These are phyloP conservation scores for Paecilomyces sp. DNA, from an alignment of 2,329 filamentous ascomycete genomes.

Conservation along the genomic window DNA sequence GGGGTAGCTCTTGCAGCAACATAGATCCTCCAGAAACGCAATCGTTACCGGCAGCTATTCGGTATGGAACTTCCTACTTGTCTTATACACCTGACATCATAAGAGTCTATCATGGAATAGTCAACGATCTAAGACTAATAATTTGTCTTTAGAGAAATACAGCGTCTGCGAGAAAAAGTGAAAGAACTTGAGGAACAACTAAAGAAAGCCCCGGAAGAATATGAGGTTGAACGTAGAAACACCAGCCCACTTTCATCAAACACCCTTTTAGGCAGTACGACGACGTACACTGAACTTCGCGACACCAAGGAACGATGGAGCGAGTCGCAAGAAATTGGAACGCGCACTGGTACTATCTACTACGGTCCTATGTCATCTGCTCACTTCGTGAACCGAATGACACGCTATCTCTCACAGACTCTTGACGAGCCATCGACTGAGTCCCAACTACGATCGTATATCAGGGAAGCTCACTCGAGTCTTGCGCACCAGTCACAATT, in stretches of 20 bases:
- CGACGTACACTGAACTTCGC: slow-evolving; percentile 24
- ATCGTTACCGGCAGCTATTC: slow-evolving; percentile 2
- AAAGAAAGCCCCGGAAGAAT: slow-evolving; percentile 13
- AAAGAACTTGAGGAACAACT: slow-evolving; percentile 24
- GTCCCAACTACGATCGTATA: slow-evolving; percentile 15
- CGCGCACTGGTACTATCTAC: slow-evolving; percentile 12
- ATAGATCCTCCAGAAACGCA: slow-evolving; percentile 2
- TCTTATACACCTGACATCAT: not conserved
- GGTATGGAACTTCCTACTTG: not conserved
- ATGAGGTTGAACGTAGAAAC: not conserved
- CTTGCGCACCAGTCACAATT: not conserved
- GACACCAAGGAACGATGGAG: slow-evolving; percentile 19
- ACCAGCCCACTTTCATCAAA: slow-evolving; percentile 5
- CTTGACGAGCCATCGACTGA: slow-evolving; percentile 13
- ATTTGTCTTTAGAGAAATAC: slow-evolving; percentile 5
- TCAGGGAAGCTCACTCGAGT: slow-evolving; percentile 4
- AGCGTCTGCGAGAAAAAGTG: slow-evolving; percentile 23
- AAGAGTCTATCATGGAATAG: not conserved
- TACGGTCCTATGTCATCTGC: slow-evolving; percentile 39
- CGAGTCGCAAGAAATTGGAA: not conserved
- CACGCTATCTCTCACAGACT: slow-evolving; percentile 22
- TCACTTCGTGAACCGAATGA: slow-evolving; percentile 36
- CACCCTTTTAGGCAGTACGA: slow-evolving; percentile 28
- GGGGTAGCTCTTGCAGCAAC: slow-evolving; percentile 5
- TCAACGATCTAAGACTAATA: not conserved